Evolutionary conservation across 768 basidiomycete genomes (phyloP), one percentile per base, ranked within the genome.

Genomic region (Phlebiopsis flavidoalba): DNA sequence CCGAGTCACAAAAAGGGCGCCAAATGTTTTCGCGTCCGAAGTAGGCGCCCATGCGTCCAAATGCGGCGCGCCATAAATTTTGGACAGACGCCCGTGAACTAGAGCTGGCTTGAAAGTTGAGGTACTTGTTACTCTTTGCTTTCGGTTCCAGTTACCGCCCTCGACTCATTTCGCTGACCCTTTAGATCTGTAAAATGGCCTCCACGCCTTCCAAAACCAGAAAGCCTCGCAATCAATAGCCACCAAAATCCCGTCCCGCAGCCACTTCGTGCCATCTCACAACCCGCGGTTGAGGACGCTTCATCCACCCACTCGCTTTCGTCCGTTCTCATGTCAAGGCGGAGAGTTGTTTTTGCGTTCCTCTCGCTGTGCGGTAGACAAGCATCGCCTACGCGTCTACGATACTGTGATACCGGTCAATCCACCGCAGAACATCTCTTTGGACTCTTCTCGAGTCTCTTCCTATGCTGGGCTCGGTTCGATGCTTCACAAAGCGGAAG

Each of bases 311-410:
- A 76, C 12, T 67, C 75, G 19, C 72, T 85, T 24, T 85, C 82
- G 12, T 75, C 84, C 7, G n/a, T 89, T 88, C 73, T 88, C 87
- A n/a, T n/a, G n/a, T 8, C 78, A 80, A 5, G 74, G 78, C 60
- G 82, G 80, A 57, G 73, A 76, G 57, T 73, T 82, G 40, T 88
- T 88, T 66, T 85, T 83, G 1, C 79, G 84, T 56, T 71, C 87
- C 31, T 85, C 85, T 10, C 78, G 88, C 22, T 31, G n/a, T 31
- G 80, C 86, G 2, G 78, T 89, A 55, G 87, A 89, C 78, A 89
- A 87, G 71, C 86, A 89, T 68, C 80, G 86, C 49, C 73, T 88
- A 59, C 84, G 86, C 66, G 76, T 88, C 43, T 87, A 85, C 70
- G 80, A 86, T 69, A 81, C 83, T 8, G 64, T 75, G 8, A n/a